Evolutionary conservation across 768 basidiomycete genomes (phyloP).

Genomic region (Coprinopsis sp.): DNA sequence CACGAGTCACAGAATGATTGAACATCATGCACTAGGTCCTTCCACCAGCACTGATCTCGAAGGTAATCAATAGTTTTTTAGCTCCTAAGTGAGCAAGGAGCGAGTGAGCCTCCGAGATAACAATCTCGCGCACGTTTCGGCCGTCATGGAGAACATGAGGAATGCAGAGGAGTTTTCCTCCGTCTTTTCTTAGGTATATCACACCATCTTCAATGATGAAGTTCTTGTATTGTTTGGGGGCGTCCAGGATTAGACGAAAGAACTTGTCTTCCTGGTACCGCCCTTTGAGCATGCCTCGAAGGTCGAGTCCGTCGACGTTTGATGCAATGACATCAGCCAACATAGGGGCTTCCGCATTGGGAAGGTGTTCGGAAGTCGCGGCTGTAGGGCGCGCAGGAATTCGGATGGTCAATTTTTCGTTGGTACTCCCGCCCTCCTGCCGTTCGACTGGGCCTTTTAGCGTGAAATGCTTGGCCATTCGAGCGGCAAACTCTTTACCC

Average conservation of each 20-base stretch:
- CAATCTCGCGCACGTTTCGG: constrained; percentile 17
- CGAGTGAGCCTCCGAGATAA: constrained; percentile 32
- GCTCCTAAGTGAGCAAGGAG: constrained; percentile 31
- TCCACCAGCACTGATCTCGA: constrained; percentile 34
- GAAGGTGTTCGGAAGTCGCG: neutral
- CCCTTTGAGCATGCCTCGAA: neutral
- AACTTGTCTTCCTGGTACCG: constrained; percentile 12
- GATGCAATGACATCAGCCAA: neutral
- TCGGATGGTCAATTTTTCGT: neutral
- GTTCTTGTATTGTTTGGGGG: constrained; percentile 13
- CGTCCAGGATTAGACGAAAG: constrained; percentile 12
- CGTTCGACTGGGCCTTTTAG: constrained; percentile 18
- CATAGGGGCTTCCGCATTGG: neutral
- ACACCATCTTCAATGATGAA: constrained; percentile 13
- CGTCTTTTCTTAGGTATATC: constrained; percentile 10
- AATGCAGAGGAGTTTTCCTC: constrained; percentile 14
- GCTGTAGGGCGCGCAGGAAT: neutral
- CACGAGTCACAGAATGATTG: constrained; percentile 24
- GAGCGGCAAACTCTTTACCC: constrained; percentile 14
- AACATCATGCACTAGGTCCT: constrained; percentile 21
- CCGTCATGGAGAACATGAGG: constrained; percentile 18
- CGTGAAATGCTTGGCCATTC: constrained; percentile 19
- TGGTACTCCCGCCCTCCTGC: constrained; percentile 20
- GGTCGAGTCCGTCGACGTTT: constrained; percentile 2
- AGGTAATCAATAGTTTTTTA: constrained; percentile 24